These are phyloP conservation scores for Globisporangium viniferum DNA, from an alignment of 352 stramenopile genomes.

Conservation along the genomic window DNA sequence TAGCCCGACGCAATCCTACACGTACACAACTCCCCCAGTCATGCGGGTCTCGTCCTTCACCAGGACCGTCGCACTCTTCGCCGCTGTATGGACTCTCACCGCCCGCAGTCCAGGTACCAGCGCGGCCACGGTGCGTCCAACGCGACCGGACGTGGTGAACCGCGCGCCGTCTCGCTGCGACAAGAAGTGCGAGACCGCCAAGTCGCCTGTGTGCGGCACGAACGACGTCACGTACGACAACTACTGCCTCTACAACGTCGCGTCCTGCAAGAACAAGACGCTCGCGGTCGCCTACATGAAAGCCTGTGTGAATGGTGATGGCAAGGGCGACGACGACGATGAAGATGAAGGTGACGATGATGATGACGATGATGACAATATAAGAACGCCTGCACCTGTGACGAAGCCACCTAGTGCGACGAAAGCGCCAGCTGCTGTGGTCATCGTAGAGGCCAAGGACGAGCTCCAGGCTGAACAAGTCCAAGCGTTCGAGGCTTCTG, in stretches of 20 bases:
- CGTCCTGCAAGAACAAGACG: slow-evolving; percentile 20
- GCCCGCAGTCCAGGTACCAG: background rate
- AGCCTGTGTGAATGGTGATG: slow-evolving; percentile 14
- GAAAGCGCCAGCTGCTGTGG: background rate
- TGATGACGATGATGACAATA: background rate
- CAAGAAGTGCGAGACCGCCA: background rate
- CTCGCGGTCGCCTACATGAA: slow-evolving; percentile 27
- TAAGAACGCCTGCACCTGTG: background rate
- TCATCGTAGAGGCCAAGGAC: background rate
- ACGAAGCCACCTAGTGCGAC: background rate
- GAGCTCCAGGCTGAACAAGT: background rate
- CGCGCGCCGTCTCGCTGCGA: slow-evolving; percentile 5
- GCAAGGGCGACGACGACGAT: slow-evolving; percentile 9
- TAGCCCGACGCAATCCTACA: background rate
- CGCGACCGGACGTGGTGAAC: background rate
- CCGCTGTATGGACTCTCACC: background rate
- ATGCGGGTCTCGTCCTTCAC: background rate
- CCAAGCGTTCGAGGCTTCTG: background rate
- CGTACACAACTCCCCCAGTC: background rate
- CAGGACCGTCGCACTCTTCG: background rate
- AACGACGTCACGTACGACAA: slow-evolving; percentile 28
- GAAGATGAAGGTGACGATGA: background rate
- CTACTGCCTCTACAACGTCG: slow-evolving; percentile 26
- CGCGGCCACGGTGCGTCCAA: background rate
- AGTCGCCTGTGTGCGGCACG: slow-evolving; percentile 23